These are phyloP conservation scores for Colletotrichum caudatum DNA, from an alignment of 2,329 filamentous ascomycete species.

Conservation along the genomic window DNA sequence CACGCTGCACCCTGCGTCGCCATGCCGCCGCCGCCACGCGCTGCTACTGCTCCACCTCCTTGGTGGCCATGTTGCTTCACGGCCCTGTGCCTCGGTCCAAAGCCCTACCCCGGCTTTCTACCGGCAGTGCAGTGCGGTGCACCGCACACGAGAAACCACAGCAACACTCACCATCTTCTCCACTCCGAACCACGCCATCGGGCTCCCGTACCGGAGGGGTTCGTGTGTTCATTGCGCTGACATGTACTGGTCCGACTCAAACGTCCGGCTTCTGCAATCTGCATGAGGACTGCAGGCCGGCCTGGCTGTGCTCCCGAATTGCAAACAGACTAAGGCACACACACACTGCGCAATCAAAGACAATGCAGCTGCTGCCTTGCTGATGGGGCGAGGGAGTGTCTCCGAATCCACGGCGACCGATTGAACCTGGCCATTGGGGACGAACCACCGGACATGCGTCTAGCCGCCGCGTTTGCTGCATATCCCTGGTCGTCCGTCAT, in stretches of 20 bases:
- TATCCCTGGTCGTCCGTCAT: background rate
- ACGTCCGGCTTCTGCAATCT: conserved; percentile 34
- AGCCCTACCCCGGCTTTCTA: conserved; percentile 4
- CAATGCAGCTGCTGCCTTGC: conserved; percentile 3
- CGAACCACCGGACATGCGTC: background rate
- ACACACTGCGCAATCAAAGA: conserved; percentile 9
- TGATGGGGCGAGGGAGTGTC: background rate
- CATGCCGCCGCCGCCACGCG: background rate
- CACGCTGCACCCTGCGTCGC: conserved; percentile 4
- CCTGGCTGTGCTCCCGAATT: conserved; percentile 27
- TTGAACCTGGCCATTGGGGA: conserved; percentile 10
- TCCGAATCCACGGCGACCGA: conserved; percentile 24
- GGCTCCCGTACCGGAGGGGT: conserved; percentile 38
- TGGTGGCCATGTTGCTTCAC: background rate
- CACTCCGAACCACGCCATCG: conserved; percentile 39
- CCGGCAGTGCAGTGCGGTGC: conserved; percentile 15
- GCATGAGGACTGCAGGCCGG: conserved; percentile 23
- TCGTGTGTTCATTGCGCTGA: conserved; percentile 41
- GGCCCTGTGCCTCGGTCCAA: conserved; percentile 1
- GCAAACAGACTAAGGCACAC: conserved; percentile 25
- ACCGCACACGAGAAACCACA: conserved; percentile 4
- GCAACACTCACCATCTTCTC: conserved; percentile 21
- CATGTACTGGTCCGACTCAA: conserved; percentile 35
- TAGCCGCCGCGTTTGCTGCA: conserved; percentile 2
- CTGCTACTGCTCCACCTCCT: conserved; percentile 20